phyloP scores from a whole-genome alignment of 306 rosid species.

The Sesbania bispinosa region DNA sequence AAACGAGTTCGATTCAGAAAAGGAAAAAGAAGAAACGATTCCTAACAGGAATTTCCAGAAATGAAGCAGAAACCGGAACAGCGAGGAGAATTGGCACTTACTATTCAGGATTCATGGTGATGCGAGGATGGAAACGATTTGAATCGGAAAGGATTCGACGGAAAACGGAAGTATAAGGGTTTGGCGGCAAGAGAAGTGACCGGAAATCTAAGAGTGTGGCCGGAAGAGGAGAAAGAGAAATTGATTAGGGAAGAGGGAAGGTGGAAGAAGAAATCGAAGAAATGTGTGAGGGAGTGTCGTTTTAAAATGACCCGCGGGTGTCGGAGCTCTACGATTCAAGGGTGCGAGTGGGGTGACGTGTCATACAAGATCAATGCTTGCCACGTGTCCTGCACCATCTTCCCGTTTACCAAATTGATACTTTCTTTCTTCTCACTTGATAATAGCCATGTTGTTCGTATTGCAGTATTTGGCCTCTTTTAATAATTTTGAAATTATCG shows the following conservation, averaged over 20 bases:
- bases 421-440: neutral
- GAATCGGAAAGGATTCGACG: constrained; percentile 17
- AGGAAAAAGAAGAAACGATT: neutral
- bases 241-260: neutral
- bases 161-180: neutral
- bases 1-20: constrained; percentile 14
- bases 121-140: constrained; percentile 17
- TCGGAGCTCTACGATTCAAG: constrained; percentile 26
- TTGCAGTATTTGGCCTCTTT: neutral
- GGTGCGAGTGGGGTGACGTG: constrained; percentile 42
- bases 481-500: neutral
- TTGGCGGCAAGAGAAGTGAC: constrained; percentile 33
- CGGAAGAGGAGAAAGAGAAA: constrained; percentile 33
- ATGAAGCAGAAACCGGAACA: neutral
- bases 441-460: neutral
- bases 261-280: constrained; percentile 35
- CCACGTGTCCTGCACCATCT: constrained; percentile 37
- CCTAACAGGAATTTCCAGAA: neutral
- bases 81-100: constrained; percentile 39
- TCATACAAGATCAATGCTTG: neutral
- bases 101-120: constrained; percentile 96
- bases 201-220: constrained; percentile 33
- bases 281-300: constrained; percentile 30
- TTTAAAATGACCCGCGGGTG: constrained; percentile 41
- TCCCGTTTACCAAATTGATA: neutral